Percentiles rank a stretch among this genome's conserved stretches.
Evolutionary conservation across 805 yeast species (phyloP).

Genomic region (Zygosaccharomyces lentus): DNA sequence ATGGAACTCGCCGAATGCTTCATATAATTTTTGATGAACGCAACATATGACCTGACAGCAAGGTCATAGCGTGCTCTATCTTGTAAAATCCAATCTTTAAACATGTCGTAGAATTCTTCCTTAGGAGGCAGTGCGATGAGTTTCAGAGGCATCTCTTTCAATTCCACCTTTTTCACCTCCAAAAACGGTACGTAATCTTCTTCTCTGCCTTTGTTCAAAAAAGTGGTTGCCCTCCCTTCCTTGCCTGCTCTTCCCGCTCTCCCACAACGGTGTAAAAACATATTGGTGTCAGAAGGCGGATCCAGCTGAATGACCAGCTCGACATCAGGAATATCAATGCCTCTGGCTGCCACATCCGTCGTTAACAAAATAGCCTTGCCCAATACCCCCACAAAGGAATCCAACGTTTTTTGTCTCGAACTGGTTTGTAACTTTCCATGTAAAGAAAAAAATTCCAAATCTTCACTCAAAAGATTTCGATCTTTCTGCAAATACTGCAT

Average conservation of each 20-base stretch:
- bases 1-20: constrained; percentile 88
- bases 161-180: constrained; percentile 59
- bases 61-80: constrained; percentile 82
- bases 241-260: constrained; percentile 92
- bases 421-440: constrained; percentile 89
- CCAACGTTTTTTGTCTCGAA: constrained; percentile 70
- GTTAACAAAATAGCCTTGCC: constrained; percentile 67
- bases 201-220: constrained; percentile 72
- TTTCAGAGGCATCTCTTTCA: constrained; percentile 39
- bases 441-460: constrained; percentile 56
- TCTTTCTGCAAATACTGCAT: constrained; percentile 41
- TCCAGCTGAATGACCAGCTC: constrained; percentile 91
- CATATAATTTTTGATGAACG: constrained; percentile 75
- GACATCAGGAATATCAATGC: constrained; percentile 91
- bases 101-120: constrained; percentile 25
- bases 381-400: constrained; percentile 48
- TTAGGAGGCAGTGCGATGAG: constrained; percentile 9
- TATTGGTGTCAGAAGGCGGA: constrained; percentile 90
- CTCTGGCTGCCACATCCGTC: constrained; percentile 98
- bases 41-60: constrained; percentile 76
- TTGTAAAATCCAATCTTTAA: constrained; percentile 53
- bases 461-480: constrained; percentile 23
- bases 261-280: constrained; percentile 91
- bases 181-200: constrained; percentile 77
- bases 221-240: constrained; percentile 70